Evolutionary conservation across 2,329 filamentous ascomycete genomes (phyloP).

Genomic region (Fusarium torreyae): DNA sequence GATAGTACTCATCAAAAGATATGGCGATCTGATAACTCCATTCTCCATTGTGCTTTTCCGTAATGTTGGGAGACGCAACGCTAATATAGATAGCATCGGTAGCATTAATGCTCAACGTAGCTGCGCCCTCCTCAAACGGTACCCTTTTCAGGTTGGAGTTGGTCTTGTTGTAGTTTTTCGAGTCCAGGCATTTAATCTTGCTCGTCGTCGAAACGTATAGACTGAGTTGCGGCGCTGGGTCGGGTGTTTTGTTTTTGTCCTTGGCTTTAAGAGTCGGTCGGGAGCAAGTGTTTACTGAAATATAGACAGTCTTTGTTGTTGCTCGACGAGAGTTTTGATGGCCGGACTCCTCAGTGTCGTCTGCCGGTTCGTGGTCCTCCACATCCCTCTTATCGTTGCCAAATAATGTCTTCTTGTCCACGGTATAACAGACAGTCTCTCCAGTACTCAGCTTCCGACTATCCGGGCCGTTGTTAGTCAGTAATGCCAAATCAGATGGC

Average conservation of each 20-base stretch:
- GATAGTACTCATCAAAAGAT: conserved; percentile 84
- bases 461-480: conserved; percentile 75
- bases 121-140: conserved; percentile 78
- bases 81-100: conserved; percentile 81
- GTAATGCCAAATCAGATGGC: conserved; percentile 64
- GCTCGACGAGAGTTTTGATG: conserved; percentile 51
- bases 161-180: conserved; percentile 39
- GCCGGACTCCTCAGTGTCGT: conserved; percentile 17
- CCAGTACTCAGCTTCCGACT: conserved; percentile 74
- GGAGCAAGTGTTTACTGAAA: conserved; percentile 88
- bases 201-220: conserved; percentile 79
- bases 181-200: conserved; percentile 51
- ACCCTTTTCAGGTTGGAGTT: conserved; percentile 50
- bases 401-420: conserved; percentile 52
- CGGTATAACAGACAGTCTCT: conserved; percentile 64
- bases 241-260: conserved; percentile 24
- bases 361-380: conserved; percentile 29
- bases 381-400: conserved; percentile 40
- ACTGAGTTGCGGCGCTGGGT: conserved; percentile 77
- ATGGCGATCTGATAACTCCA: conserved; percentile 88
- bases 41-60: conserved; percentile 70
- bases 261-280: conserved; percentile 71
- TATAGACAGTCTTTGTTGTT: conserved; percentile 70
- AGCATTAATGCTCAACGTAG: conserved; percentile 73
- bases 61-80: conserved; percentile 78